Evolutionary conservation across 345 rosid species (phyloP), one percentile per base, ranked within the genome.

Genomic region (Eucalyptus sideroxylon): DNA sequence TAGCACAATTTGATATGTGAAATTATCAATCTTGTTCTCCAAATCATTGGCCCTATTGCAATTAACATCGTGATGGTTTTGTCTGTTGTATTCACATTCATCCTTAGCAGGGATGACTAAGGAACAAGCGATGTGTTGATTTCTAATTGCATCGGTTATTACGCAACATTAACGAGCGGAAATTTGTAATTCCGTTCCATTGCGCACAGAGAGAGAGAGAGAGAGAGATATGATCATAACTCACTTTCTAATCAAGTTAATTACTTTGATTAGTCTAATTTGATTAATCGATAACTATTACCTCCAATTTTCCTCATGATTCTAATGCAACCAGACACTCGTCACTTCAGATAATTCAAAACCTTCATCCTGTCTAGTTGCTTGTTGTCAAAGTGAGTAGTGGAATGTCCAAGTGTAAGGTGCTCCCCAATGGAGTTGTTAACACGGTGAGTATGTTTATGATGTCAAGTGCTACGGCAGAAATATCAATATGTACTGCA

Each of bases 201-300:
- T 7, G 77, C 17, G 0, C 6, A 2, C 1, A 12, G 15, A 11
- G 1, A 12, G 30, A 12, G 42, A 40, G 30, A 27, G 8, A 17
- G 24, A 27, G 15, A 30, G 15, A 4, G 4, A 13, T 1, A 2
- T 7, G 11, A 4, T n/a, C 37, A 7, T 7, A 15, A 15, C 15
- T 60, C 69, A 27, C 69, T 60, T 13, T 60, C 69, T 3, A 11
- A 13, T 65, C 6, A 8, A 65, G 34, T 30, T 65, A 65, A 30
- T 65, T n/a, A 17, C 37, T 65, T 65, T 3, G 2, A 8, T 65
- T n/a, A 7, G 37, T 65, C 5, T 15, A n/a, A n/a, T 15, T 30
- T 14, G 37, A 65, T 27, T 60, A 56, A 23, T 56, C 56, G 13
- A 56, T 9, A 56, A 23, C 3, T 23, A 56, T 24, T 24, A 23